Evolutionary conservation across 2,329 filamentous ascomycete genomes (phyloP), one percentile per base, ranked within the genome.

Genomic region (Botryotinia globosa): DNA sequence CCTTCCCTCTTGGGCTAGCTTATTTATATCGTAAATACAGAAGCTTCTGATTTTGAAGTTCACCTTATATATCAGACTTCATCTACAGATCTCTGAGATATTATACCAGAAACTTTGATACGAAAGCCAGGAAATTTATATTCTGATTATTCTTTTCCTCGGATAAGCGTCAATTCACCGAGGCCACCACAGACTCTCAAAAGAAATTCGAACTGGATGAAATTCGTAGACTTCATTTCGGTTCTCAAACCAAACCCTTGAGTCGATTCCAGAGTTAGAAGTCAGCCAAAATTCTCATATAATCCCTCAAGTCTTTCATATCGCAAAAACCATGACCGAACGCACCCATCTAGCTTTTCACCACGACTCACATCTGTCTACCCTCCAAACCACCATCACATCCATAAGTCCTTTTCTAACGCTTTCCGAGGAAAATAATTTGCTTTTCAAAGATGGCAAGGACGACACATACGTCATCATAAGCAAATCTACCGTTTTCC

Each of bases 401-500:
- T 73, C 77, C 3, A 73, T 77, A 34, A 56, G 39, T 9, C 73
- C 75, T 25, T 44, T 79, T 39, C 67, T 71, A 14, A 42, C 74
- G 22, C 78, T 80, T 29, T 59, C 73, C 16, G 71, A 73, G 34
- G 71, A 71, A 14, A 72, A 79, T 51, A 75, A 75, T 68, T 39
- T 81, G 10, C 85, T 92, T 16, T 90, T 90, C 83, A 92, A 91
- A 78, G 81, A 86, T 20, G 85, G 82, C 7, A 79, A 79, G 14
- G 83, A 86, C 8, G 80, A 85, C 2, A 85, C 88, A 76, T 85
- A 86, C 77, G 85, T 89, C n/a, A 80, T 92, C 32, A 84, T 88
- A 9, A 91, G 89, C 0, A 83, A 87, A 2, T 82, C 87, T 64
- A 93, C 91, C n/a, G 90, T 93, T 74, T 94, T 94, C 81, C 90